These are phyloP conservation scores for Clavispora fructus DNA, from an alignment of 805 yeast species.

Conservation along the genomic window DNA sequence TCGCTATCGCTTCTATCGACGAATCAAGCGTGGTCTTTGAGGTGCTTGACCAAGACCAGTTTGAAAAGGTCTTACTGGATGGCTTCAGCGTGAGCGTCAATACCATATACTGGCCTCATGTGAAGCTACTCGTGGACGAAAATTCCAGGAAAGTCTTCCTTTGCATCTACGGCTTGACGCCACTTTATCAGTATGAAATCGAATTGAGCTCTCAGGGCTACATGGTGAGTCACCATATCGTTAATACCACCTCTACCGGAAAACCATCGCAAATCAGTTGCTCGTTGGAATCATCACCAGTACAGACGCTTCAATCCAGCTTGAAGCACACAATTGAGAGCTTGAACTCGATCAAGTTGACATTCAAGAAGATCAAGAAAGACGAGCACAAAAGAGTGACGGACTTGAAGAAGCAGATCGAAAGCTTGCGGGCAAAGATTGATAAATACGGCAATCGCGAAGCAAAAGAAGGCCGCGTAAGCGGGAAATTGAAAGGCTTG, in stretches of 20 bases:
- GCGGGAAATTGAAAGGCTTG: conserved; percentile 36
- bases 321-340: conserved; percentile 27
- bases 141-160: conserved; percentile 13
- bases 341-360: conserved; percentile 18
- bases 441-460: conserved; percentile 23
- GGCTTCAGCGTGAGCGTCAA: conserved; percentile 22
- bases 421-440: conserved; percentile 25
- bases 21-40: conserved; percentile 27
- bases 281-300: conserved; percentile 20
- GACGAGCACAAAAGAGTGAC: conserved; percentile 33
- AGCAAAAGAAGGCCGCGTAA: conserved; percentile 24
- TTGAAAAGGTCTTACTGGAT: not conserved
- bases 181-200: conserved; percentile 33
- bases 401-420: conserved; percentile 31
- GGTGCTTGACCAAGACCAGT: conserved; percentile 13
- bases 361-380: conserved; percentile 28
- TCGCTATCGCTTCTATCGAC: conserved; percentile 24
- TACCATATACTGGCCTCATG: conserved; percentile 29
- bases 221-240: conserved; percentile 19
- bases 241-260: conserved; percentile 20
- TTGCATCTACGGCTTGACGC: conserved; percentile 31
- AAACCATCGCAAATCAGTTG: not conserved
- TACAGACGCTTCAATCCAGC: conserved; percentile 29
- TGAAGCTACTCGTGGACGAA: conserved; percentile 12
- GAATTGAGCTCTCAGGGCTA: conserved; percentile 18